These are phyloP conservation scores for Lipomyces japonicus DNA, from an alignment of 805 yeast species.

Conservation along the genomic window DNA sequence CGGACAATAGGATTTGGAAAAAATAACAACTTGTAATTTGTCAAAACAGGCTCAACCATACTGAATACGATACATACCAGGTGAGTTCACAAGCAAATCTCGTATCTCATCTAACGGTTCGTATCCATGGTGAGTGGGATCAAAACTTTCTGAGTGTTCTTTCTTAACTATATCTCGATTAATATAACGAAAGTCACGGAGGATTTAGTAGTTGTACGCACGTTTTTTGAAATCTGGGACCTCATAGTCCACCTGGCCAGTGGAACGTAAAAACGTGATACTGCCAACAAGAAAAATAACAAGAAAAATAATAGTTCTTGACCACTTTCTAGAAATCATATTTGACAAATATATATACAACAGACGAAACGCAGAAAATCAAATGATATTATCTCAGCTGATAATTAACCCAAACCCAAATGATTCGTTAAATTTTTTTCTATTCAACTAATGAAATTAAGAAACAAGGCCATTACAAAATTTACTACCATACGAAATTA, in stretches of 20 bases:
- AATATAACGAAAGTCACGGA: not conserved
- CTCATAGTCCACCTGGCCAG: constrained; percentile 11
- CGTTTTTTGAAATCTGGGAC: constrained; percentile 18
- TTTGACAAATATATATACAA: no score
- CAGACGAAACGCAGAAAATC: no score
- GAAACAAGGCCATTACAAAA: no score
- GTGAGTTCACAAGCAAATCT: constrained; percentile 7
- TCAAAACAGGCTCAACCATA: not conserved
- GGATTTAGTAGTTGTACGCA: not conserved
- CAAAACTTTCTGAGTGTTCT: not conserved
- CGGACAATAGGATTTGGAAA: constrained; percentile 60
- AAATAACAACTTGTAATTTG: constrained; percentile 37
- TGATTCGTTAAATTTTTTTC: no score
- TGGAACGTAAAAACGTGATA: not conserved
- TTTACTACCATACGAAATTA: no score
- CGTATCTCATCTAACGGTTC: constrained; percentile 21
- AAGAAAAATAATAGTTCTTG: not conserved
- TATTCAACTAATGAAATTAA: no score
- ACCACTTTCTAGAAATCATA: not conserved
- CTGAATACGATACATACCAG: constrained; percentile 9
- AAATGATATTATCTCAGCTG: no score
- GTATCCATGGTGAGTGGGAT: not conserved
- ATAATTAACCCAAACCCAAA: no score
- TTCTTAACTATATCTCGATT: not conserved
- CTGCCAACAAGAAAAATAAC: not conserved